Evolutionary conservation across 768 basidiomycete species (phyloP).

Genomic region (Strobilomyces dryophilus): DNA sequence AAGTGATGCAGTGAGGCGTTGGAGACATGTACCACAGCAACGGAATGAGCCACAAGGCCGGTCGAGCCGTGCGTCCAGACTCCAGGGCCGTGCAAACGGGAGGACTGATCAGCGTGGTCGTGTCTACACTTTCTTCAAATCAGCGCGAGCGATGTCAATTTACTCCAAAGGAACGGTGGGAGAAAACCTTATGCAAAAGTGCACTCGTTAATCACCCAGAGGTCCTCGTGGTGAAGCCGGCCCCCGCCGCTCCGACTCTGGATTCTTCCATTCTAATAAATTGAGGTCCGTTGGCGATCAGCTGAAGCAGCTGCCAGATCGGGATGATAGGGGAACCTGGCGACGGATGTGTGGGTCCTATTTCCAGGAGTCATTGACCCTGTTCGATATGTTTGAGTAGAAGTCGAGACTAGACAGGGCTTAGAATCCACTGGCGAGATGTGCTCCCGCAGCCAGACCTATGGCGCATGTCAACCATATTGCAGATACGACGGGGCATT

Average conservation of each 20-base stretch:
- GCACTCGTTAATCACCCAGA: conserved; percentile 4
- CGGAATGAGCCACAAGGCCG: conserved; percentile 10
- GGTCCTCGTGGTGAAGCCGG: conserved; percentile 20
- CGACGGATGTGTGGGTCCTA: not conserved
- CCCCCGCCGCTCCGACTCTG: conserved; percentile 1
- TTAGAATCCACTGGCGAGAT: not conserved
- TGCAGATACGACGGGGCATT: conserved; percentile 1
- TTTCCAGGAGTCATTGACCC: conserved; percentile 4
- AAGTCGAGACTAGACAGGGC: not conserved
- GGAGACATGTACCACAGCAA: conserved; percentile 9
- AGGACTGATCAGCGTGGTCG: conserved; percentile 3
- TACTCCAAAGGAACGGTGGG: conserved; percentile 13
- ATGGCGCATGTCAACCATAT: conserved; percentile 16
- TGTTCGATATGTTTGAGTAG: not conserved
- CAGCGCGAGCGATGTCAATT: conserved; percentile 1
- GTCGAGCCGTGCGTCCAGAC: conserved; percentile 5
- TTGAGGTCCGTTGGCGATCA: conserved; percentile 9
- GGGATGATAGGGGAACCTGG: conserved; percentile 2
- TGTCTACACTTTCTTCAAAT: conserved; percentile 2
- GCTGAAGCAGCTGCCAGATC: conserved; percentile 8
- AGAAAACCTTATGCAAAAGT: conserved; percentile 14
- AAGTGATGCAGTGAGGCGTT: not conserved
- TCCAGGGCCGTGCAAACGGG: conserved; percentile 12
- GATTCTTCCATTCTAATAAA: conserved; percentile 20
- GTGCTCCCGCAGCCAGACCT: not conserved